Evolutionary conservation across 768 basidiomycete genomes (phyloP).

Genomic region (Agaricus blazei): DNA sequence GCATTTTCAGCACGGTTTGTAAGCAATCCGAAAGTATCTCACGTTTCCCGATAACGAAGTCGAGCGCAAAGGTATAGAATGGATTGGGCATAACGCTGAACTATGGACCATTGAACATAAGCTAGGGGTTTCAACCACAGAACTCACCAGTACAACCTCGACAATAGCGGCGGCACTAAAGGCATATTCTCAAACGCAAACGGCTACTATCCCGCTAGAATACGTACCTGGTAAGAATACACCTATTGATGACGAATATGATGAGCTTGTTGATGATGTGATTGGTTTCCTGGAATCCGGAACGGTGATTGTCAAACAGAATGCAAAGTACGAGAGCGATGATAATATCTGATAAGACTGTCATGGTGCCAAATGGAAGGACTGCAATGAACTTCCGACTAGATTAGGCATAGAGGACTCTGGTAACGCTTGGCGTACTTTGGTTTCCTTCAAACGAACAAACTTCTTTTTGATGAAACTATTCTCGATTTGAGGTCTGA

Average conservation of each 20-base stretch:
- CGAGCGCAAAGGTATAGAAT: conserved; percentile 43
- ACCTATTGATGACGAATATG: conserved; percentile 45
- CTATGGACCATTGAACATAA: conserved; percentile 13
- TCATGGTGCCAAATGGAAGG: conserved; percentile 39
- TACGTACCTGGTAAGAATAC: conserved; percentile 46
- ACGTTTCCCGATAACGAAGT: conserved; percentile 51
- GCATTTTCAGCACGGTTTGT: background rate
- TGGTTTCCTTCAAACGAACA: conserved; percentile 26
- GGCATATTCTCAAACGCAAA: background rate
- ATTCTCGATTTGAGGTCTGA: background rate
- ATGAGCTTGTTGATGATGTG: conserved; percentile 39
- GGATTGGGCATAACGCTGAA: conserved; percentile 37
- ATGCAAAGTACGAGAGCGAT: conserved; percentile 39
- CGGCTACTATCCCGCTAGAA: background rate
- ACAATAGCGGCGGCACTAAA: conserved; percentile 32
- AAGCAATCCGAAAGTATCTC: conserved; percentile 11
- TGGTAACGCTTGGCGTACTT: conserved; percentile 19
- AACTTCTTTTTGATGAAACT: conserved; percentile 37
- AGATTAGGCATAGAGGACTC: background rate
- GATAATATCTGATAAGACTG: conserved; percentile 41
- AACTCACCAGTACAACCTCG: conserved; percentile 31
- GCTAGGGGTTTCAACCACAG: background rate
- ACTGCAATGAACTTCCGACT: conserved; percentile 26
- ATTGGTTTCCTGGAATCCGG: conserved; percentile 37
- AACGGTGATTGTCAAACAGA: conserved; percentile 33